A percentile compares a stretch with the other conserved stretches of the same genome.
Conservation (phyloP, 140 eudicot species). For the Bidens hawaiensis region DNA sequence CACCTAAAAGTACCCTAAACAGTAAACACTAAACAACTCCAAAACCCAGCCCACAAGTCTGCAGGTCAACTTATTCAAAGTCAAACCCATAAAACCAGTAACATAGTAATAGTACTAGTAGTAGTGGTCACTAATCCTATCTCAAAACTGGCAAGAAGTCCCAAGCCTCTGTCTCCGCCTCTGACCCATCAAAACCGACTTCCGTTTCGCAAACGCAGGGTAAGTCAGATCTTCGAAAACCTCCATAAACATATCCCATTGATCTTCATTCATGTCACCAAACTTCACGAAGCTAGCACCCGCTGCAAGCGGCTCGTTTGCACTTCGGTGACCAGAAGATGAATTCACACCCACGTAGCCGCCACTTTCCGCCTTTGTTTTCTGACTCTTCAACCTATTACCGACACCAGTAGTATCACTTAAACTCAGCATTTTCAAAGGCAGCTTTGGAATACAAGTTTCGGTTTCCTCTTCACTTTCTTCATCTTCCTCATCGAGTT, state of each 20-base stretch:
- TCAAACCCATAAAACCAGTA: slow-evolving; percentile 26
- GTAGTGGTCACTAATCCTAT: slow-evolving; percentile 22
- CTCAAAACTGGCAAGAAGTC: slow-evolving; percentile 98
- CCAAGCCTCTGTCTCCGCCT: slow-evolving; percentile 91
- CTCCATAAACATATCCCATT: slow-evolving; percentile 76
- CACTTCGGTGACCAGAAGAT: slow-evolving; percentile 87
- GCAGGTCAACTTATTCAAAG: slow-evolving; percentile 27
- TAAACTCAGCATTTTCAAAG: slow-evolving; percentile 35
- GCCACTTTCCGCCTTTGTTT: background rate
- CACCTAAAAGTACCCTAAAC: slow-evolving; percentile 16
- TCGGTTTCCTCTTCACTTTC: slow-evolving; percentile 37
- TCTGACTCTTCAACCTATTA: slow-evolving; percentile 2
- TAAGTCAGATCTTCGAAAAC: slow-evolving; percentile 57
- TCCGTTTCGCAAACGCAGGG: slow-evolving; percentile 59
- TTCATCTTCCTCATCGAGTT: slow-evolving; percentile 73
- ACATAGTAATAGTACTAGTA: background rate
- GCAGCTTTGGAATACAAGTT: slow-evolving; percentile 40
- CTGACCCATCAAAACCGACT: slow-evolving; percentile 55
- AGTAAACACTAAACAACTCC: slow-evolving; percentile 17
- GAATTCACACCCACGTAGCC: slow-evolving; percentile 38
- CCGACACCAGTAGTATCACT: slow-evolving; percentile 28
- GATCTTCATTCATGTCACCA: slow-evolving; percentile 78
- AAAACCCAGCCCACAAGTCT: slow-evolving; percentile 18
- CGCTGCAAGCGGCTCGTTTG: slow-evolving; percentile 74
- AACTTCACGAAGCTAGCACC: slow-evolving; percentile 76